Conservation (phyloP, 2,329 filamentous ascomycete species). For the Botrytis galanthina region DNA sequence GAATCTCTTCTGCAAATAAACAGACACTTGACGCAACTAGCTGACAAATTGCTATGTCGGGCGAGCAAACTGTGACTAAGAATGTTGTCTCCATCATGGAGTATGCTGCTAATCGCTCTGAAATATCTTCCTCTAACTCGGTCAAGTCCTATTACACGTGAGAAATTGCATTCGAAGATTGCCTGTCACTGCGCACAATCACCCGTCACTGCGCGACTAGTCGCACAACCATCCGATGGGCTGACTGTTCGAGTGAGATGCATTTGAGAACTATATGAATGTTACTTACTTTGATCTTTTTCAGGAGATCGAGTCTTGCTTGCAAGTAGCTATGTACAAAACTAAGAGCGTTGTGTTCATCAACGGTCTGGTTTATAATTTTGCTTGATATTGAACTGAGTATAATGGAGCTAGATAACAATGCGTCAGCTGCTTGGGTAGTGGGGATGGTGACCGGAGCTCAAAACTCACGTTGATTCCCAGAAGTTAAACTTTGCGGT, state of each 20-base stretch:
- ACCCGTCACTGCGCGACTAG: neutral
- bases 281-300: constrained; percentile 35
- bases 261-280: neutral
- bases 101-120: constrained; percentile 52
- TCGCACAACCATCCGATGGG: neutral
- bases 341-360: constrained; percentile 32
- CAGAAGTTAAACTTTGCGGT: constrained; percentile 38
- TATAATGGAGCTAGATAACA: constrained; percentile 33
- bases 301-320: constrained; percentile 53
- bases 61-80: constrained; percentile 62
- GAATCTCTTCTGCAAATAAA: constrained; percentile 60
- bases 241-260: neutral
- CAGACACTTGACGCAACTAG: constrained; percentile 61
- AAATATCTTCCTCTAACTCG: constrained; percentile 52
- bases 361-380: constrained; percentile 29
- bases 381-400: constrained; percentile 36
- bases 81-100: constrained; percentile 61
- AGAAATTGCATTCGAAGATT: constrained; percentile 11
- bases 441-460: neutral
- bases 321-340: constrained; percentile 56
- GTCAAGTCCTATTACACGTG: constrained; percentile 49
- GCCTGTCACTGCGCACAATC: neutral
- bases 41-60: constrained; percentile 64
- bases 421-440: neutral
- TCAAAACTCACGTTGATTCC: constrained; percentile 39